phyloP scores from a whole-genome alignment of 192 early-diverging fungal species.

The Umbelopsis ramanniana region DNA sequence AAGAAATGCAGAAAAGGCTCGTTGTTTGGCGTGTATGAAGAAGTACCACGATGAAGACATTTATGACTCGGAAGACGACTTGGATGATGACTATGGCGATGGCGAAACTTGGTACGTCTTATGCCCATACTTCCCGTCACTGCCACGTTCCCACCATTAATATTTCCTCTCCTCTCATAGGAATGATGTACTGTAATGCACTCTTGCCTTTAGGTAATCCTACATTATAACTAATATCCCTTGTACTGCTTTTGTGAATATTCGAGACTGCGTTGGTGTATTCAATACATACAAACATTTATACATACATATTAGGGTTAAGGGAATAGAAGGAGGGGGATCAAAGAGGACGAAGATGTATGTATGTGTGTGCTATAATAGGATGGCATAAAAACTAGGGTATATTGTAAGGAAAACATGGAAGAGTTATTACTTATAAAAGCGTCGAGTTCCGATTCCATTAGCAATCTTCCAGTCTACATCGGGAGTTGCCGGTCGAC shows the following conservation, averaged over 20 bases:
- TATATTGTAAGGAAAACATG: not conserved
- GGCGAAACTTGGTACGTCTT: not conserved
- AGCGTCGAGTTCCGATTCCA: conserved; percentile 16
- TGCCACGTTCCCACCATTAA: not conserved
- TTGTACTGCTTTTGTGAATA: not conserved
- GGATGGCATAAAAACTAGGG: not conserved
- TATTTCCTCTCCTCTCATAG: not conserved
- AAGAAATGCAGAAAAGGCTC: conserved; percentile 46
- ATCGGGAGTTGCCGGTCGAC: not conserved
- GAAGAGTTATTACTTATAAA: not conserved
- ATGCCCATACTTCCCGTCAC: no score
- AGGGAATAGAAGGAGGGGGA: not conserved
- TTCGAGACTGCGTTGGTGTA: not conserved
- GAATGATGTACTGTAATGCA: conserved; percentile 1
- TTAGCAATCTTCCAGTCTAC: conserved; percentile 14
- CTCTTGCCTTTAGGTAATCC: not conserved
- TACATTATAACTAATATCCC: not conserved
- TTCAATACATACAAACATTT: not conserved
- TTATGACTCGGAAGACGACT: conserved; percentile 35
- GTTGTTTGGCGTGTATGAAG: conserved; percentile 46
- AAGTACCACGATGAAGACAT: conserved; percentile 47
- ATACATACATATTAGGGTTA: not conserved
- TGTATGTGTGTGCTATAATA: not conserved
- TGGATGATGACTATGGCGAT: conserved; percentile 35
- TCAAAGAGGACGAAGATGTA: not conserved